Conservation (phyloP, 345 rosid species). For the Salix koriyanagi region DNA sequence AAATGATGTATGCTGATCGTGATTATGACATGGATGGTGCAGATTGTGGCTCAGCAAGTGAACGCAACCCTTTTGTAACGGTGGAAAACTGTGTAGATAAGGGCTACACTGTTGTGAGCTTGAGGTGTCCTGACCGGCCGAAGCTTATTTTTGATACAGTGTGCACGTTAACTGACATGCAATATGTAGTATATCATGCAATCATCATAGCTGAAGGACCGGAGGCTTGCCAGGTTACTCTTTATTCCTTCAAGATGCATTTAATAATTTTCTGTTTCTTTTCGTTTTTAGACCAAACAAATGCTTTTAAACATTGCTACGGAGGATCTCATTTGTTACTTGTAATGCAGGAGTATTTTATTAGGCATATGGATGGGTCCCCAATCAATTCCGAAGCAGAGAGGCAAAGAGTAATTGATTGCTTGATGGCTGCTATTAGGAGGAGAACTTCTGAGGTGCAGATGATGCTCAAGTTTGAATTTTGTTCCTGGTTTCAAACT, state of each 20-base stretch:
- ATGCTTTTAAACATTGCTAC: background rate
- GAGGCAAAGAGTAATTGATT: conserved; percentile 80
- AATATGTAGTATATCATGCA: conserved; percentile 69
- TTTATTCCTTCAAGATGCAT: background rate
- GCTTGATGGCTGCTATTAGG: conserved; percentile 92
- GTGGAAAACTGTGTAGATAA: conserved; percentile 60
- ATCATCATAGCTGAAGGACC: conserved; percentile 69
- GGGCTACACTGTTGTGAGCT: conserved; percentile 67
- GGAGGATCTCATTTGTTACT: background rate
- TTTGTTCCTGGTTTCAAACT: conserved; percentile 1
- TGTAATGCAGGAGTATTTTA: conserved; percentile 69
- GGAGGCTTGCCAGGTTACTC: conserved; percentile 68
- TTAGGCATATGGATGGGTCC: conserved; percentile 79
- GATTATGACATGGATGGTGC: conserved; percentile 49
- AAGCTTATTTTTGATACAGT: conserved; percentile 73
- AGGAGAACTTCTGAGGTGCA: conserved; percentile 66
- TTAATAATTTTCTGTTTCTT: conserved; percentile 5
- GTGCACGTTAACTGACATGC: conserved; percentile 81
- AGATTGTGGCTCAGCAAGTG: conserved; percentile 34
- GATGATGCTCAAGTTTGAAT: background rate
- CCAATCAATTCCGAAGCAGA: conserved; percentile 94
- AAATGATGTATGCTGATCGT: conserved; percentile 84
- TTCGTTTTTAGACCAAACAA: background rate
- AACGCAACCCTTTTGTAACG: conserved; percentile 44
- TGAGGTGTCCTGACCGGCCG: conserved; percentile 68